A percentile compares a stretch with the other conserved stretches of the same genome.
phyloP scores from a whole-genome alignment of 805 yeast genomes.

The Cyberlindnera americana region DNA sequence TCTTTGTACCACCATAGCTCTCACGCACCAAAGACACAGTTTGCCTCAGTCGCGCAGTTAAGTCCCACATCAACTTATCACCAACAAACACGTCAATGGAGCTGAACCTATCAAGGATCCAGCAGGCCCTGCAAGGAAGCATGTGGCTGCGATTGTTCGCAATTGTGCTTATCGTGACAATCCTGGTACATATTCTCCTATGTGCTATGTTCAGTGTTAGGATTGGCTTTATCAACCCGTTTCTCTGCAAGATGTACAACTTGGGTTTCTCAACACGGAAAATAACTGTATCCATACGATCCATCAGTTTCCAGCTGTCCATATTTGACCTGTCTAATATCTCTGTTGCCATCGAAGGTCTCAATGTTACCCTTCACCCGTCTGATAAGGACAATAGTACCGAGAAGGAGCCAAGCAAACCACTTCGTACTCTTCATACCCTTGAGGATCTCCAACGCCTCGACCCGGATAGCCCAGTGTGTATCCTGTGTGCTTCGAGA shows the following conservation, averaged over 20 bases:
- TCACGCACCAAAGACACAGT: no score
- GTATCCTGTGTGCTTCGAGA: conserved; percentile 14
- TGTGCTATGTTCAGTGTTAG: conserved; percentile 25
- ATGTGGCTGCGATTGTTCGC: conserved; percentile 6
- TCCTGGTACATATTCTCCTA: conserved; percentile 7
- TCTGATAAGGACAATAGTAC: not conserved
- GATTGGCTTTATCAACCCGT: conserved; percentile 29
- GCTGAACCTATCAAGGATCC: not conserved
- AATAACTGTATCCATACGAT: conserved; percentile 13
- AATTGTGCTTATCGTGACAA: not conserved
- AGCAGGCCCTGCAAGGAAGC: not conserved
- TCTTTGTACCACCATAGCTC: no score
- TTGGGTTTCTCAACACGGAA: conserved; percentile 13
- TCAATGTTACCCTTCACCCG: conserved; percentile 13
- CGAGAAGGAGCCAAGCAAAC: not conserved
- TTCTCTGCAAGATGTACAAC: conserved; percentile 22
- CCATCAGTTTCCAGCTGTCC: conserved; percentile 16
- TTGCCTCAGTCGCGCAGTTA: no score
- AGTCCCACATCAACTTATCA: no score
- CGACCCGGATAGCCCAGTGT: conserved; percentile 17
- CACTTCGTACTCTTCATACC: conserved; percentile 1
- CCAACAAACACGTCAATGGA: no score
- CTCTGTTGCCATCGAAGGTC: conserved; percentile 19
- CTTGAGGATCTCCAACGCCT: conserved; percentile 10
- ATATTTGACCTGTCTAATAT: conserved; percentile 17